phyloP scores from a whole-genome alignment of 2,329 filamentous ascomycete species.

The Nothomitra cinnamomea region DNA sequence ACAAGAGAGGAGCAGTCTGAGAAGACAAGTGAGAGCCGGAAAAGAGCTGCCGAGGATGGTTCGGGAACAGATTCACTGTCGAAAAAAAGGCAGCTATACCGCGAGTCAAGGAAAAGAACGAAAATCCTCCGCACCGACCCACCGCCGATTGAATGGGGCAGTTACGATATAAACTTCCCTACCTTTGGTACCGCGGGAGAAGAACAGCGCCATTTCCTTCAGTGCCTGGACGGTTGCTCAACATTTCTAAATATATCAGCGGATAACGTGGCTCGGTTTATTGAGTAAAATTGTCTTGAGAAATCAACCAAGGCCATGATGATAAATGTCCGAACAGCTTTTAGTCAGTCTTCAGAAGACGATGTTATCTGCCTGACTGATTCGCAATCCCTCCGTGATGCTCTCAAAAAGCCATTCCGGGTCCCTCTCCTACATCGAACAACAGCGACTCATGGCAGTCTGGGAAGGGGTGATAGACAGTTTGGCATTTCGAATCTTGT shows the following conservation, averaged over 20 bases:
- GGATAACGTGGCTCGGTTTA: neutral
- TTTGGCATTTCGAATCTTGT: neutral
- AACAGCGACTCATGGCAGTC: neutral
- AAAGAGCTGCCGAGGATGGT: too few relatives aligned
- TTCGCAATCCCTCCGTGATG: conserved; percentile 1
- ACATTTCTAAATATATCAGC: neutral
- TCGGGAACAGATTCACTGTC: too few relatives aligned
- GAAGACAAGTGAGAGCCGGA: too few relatives aligned
- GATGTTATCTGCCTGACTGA: conserved; percentile 2
- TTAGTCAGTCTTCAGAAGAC: neutral
- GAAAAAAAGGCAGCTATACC: too few relatives aligned
- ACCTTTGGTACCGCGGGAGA: neutral
- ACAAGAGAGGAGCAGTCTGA: too few relatives aligned
- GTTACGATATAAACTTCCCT: conserved; percentile 2
- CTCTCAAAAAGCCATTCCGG: neutral
- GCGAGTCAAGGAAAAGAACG: too few relatives aligned
- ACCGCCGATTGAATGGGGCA: conserved; percentile 6
- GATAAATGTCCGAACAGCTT: neutral
- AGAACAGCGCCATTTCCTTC: conserved; percentile 3
- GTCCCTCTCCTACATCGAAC: conserved; percentile 4
- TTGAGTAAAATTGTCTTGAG: too few relatives aligned
- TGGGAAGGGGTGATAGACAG: neutral
- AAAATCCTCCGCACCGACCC: too few relatives aligned
- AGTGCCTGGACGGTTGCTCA: neutral
- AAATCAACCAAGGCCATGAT: too few relatives aligned